A percentile compares a stretch with the other conserved stretches of the same genome.
Evolutionary conservation across 2,329 filamentous ascomycete genomes (phyloP).

Genomic region (Cordyceps sp.): DNA sequence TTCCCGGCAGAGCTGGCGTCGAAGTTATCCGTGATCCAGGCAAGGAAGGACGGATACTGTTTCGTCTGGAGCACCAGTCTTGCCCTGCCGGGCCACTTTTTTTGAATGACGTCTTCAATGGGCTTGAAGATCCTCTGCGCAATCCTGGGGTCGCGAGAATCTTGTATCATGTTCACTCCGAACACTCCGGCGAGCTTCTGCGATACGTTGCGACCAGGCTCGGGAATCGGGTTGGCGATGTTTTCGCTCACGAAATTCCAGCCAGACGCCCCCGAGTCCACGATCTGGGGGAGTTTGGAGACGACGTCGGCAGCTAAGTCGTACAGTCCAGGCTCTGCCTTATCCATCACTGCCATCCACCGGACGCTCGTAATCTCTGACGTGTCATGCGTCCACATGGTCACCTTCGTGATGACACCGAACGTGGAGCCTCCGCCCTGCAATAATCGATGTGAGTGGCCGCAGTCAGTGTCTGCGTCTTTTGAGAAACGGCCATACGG

Average conservation of each 20-base stretch:
- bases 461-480: too few species aligned
- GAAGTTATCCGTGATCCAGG: constrained; percentile 18
- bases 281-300: constrained; percentile 26
- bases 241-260: constrained; percentile 23
- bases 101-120: constrained; percentile 18
- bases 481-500: too few species aligned
- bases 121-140: constrained; percentile 15
- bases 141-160: constrained; percentile 13
- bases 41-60: constrained; percentile 17
- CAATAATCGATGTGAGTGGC: too few species aligned
- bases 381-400: constrained; percentile 31
- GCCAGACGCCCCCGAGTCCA: constrained; percentile 32
- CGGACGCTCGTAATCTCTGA: constrained; percentile 13
- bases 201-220: constrained; percentile 14
- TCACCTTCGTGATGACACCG: constrained; percentile 40
- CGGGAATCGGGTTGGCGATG: constrained; percentile 18
- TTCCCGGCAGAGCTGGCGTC: constrained; percentile 19
- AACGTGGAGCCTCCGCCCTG: constrained; percentile 44
- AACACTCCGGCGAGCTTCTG: constrained; percentile 18
- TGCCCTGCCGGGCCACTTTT: constrained; percentile 16
- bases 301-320: constrained; percentile 29
- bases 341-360: constrained; percentile 8
- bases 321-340: constrained; percentile 21
- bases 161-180: constrained; percentile 17
- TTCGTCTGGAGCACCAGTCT: constrained; percentile 5